Percentiles rank a stretch among this genome's conserved stretches.
These are phyloP conservation scores for Hygrophoropsis aurantiaca DNA, from an alignment of 768 basidiomycete species.

Conservation along the genomic window DNA sequence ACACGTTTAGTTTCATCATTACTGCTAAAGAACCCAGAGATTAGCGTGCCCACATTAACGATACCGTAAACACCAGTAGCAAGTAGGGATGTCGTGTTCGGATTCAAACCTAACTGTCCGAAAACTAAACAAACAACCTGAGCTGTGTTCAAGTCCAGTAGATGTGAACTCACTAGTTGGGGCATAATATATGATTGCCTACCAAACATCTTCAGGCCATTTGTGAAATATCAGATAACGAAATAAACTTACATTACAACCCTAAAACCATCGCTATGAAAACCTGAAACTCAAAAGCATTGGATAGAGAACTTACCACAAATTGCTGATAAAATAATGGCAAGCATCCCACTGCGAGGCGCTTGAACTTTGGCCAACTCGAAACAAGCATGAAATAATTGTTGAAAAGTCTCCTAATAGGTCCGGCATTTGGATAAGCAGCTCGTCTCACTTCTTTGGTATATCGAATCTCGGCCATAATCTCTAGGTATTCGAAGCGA, in stretches of 20 bases:
- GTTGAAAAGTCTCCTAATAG: constrained; percentile 14
- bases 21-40: not conserved
- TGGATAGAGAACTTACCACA: constrained; percentile 27
- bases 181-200: constrained; percentile 30
- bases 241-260: constrained; percentile 24
- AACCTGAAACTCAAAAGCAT: too few relatives aligned
- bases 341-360: constrained; percentile 27
- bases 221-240: too few relatives aligned
- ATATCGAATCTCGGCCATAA: constrained; percentile 35
- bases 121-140: constrained; percentile 27
- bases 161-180: constrained; percentile 1
- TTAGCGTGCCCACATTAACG: constrained; percentile 20
- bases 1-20: constrained; percentile 3
- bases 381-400: constrained; percentile 25
- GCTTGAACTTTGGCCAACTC: constrained; percentile 31
- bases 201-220: not conserved
- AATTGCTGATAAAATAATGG: constrained; percentile 34
- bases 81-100: constrained; percentile 39
- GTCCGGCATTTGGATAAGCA: constrained; percentile 21
- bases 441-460: constrained; percentile 19
- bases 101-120: constrained; percentile 37
- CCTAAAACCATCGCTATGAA: constrained; percentile 15
- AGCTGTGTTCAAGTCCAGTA: too few relatives aligned
- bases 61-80: constrained; percentile 42
- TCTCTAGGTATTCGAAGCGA: constrained; percentile 39